These are phyloP conservation scores for Kluyveromyces dobzhanskii DNA, from an alignment of 805 yeast species.

Conservation along the genomic window DNA sequence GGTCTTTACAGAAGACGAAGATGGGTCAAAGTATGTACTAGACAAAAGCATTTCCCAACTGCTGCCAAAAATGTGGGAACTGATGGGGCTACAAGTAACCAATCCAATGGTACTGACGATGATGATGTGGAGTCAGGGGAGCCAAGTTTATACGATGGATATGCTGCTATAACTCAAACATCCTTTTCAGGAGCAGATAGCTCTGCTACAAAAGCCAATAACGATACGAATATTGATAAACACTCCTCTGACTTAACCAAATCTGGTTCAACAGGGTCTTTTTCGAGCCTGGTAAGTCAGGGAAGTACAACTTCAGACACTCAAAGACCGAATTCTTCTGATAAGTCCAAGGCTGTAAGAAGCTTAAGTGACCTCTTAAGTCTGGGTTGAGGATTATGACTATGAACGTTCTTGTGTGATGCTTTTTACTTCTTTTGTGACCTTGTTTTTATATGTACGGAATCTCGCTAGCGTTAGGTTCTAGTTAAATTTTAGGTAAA, in stretches of 20 bases:
- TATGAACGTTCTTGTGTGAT: too few species aligned
- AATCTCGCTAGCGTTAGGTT: too few species aligned
- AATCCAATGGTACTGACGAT: background rate
- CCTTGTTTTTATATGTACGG: too few species aligned
- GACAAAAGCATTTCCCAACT: slow-evolving; percentile 14
- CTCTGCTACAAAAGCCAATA: background rate
- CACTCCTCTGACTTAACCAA: slow-evolving; percentile 1
- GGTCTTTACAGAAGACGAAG: slow-evolving; percentile 51
- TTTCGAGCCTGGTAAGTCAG: slow-evolving; percentile 4
- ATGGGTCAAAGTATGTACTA: slow-evolving; percentile 44
- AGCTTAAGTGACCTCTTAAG: slow-evolving; percentile 7
- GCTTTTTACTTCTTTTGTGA: too few species aligned
- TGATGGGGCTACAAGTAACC: background rate
- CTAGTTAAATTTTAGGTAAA: background rate
- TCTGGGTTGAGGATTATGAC: background rate
- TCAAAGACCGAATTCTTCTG: background rate
- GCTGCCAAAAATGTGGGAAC: background rate
- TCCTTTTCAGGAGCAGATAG: slow-evolving; percentile 1
- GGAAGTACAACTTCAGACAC: background rate
- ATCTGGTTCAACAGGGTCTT: slow-evolving; percentile 5
- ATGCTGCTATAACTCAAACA: slow-evolving; percentile 1
- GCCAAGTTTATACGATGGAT: slow-evolving; percentile 1
- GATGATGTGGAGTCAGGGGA: background rate
- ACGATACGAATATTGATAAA: background rate
- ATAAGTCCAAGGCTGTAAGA: slow-evolving; percentile 5